Conservation (phyloP, 2,329 filamentous ascomycete genomes). For the Meredithiella fracta region DNA sequence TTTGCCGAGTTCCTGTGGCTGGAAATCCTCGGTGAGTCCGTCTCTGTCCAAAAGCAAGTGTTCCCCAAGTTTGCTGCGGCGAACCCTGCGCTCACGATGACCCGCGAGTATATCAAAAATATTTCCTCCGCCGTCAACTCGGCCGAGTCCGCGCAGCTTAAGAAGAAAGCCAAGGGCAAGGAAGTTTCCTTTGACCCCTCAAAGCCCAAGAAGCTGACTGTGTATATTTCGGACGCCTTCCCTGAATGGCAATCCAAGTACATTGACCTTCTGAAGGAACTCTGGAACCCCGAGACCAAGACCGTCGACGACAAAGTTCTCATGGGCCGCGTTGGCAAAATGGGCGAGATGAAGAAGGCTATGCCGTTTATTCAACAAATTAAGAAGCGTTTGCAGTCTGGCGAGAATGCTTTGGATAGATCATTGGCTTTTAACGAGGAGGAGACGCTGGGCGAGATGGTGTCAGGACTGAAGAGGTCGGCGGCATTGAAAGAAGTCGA, state of each 20-base stretch:
- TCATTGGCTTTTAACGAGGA: conserved; percentile 80
- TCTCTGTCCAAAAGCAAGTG: conserved; percentile 61
- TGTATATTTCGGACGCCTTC: conserved; percentile 66
- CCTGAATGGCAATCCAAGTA: conserved; percentile 87
- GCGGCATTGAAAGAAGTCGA: conserved; percentile 54
- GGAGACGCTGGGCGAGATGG: conserved; percentile 58
- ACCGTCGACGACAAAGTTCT: conserved; percentile 65
- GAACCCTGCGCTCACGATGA: conserved; percentile 53
- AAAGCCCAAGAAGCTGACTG: conserved; percentile 77
- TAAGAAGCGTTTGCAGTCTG: conserved; percentile 64
- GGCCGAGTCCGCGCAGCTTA: conserved; percentile 65
- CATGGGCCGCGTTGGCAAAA: conserved; percentile 61
- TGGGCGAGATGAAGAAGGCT: conserved; percentile 85
- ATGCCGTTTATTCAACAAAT: conserved; percentile 90
- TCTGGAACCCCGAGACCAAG: conserved; percentile 46
- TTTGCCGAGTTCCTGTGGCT: conserved; percentile 92
- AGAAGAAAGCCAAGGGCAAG: conserved; percentile 91
- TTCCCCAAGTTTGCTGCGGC: conserved; percentile 56
- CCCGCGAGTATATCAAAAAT: conserved; percentile 62
- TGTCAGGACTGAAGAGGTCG: conserved; percentile 60
- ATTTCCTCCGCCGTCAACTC: conserved; percentile 70
- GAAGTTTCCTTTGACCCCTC: conserved; percentile 70
- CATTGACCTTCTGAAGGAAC: conserved; percentile 59
- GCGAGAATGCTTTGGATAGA: conserved; percentile 64
- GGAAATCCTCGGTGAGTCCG: conserved; percentile 64